These are phyloP conservation scores for Knoxdaviesia capensis DNA, from an alignment of 2,329 filamentous ascomycete species.

Conservation along the genomic window DNA sequence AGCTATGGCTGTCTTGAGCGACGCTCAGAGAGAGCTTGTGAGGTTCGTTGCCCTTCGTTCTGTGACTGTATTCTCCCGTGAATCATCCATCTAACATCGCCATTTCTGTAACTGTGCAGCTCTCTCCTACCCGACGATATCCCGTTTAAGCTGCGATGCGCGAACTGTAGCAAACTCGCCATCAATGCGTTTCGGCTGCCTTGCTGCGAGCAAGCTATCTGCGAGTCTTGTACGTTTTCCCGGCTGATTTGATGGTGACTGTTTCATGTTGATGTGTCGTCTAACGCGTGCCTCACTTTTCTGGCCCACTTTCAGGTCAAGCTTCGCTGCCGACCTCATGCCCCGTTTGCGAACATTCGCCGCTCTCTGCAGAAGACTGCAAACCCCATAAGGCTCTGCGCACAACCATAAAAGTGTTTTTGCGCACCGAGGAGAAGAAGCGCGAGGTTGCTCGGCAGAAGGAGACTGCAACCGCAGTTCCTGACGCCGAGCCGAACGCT, in stretches of 20 bases:
- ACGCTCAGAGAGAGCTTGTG: conserved; percentile 38
- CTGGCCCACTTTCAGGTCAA: conserved; percentile 55
- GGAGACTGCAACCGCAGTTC: conserved; percentile 12
- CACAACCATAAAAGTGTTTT: conserved; percentile 76
- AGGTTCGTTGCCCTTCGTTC: conserved; percentile 10
- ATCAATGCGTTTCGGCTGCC: conserved; percentile 80
- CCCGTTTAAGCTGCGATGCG: conserved; percentile 90
- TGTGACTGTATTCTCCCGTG: neutral
- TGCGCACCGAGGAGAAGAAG: conserved; percentile 84
- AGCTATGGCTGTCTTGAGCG: conserved; percentile 14
- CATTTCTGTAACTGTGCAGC: conserved; percentile 22
- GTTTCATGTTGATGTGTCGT: neutral
- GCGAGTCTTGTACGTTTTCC: conserved; percentile 66
- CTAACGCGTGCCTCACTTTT: conserved; percentile 6
- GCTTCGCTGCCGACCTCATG: conserved; percentile 57
- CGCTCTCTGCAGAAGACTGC: conserved; percentile 70
- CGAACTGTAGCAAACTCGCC: conserved; percentile 77
- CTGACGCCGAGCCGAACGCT: conserved; percentile 4
- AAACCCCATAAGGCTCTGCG: conserved; percentile 79
- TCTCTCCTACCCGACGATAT: conserved; percentile 66
- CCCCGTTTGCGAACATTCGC: conserved; percentile 82
- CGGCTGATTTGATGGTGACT: neutral
- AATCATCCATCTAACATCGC: conserved; percentile 2
- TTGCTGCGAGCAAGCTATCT: conserved; percentile 91
- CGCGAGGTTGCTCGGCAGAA: conserved; percentile 43